Percentiles rank a stretch among this genome's conserved stretches.
These are phyloP conservation scores for Boehmeria nivea DNA, from an alignment of 306 rosid species.

Conservation along the genomic window DNA sequence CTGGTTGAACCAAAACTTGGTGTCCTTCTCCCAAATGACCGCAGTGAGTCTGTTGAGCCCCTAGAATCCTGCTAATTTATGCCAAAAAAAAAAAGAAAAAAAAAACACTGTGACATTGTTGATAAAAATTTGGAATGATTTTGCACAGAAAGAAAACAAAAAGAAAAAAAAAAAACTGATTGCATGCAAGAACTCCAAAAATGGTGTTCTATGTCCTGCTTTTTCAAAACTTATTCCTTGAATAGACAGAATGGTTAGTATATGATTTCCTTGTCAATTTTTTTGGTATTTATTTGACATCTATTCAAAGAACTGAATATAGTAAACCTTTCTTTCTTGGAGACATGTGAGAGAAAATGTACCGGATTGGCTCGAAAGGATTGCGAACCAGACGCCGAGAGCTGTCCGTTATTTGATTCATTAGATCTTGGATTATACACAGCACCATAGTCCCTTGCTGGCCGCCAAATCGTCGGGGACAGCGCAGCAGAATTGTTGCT, in stretches of 20 bases:
- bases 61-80: conserved; percentile 38
- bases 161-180: not conserved
- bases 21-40: conserved; percentile 21
- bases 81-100: not conserved
- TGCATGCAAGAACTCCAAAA: too few species aligned
- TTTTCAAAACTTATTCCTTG: too few species aligned
- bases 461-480: conserved; percentile 16
- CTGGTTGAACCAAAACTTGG: conserved; percentile 22
- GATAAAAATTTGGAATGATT: too few species aligned
- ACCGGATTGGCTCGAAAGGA: conserved; percentile 28
- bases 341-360: not conserved
- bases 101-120: not conserved
- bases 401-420: conserved; percentile 28
- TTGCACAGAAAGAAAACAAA: not conserved
- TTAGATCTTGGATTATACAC: conserved; percentile 15
- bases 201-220: too few species aligned
- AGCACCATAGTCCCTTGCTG: conserved; percentile 30
- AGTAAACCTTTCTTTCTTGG: not conserved
- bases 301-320: too few species aligned
- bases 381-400: conserved; percentile 31
- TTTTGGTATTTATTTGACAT: too few species aligned
- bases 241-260: too few species aligned
- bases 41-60: conserved; percentile 20
- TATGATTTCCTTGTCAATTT: too few species aligned
- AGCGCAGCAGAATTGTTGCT: conserved; percentile 6